Conservation (phyloP, 208 protist genomes). For the Phytomonas francai region DNA sequence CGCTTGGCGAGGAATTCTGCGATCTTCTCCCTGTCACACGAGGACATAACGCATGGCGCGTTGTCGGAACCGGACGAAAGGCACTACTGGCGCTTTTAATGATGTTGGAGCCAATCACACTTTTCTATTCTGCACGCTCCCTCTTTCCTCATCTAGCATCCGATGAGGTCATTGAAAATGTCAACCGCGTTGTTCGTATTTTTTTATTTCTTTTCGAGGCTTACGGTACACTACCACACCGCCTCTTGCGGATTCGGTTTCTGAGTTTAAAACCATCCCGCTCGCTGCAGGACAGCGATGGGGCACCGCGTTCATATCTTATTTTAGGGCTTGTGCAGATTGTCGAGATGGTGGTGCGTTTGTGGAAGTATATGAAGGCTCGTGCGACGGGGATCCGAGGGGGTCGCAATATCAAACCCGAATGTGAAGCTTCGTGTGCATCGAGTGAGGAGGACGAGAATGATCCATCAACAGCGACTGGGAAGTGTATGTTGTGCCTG, state of each 20-base stretch:
- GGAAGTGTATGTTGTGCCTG: constrained; percentile 85
- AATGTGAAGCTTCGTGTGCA: not conserved
- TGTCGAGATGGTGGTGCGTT: constrained; percentile 68
- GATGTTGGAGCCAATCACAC: constrained; percentile 34
- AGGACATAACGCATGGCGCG: constrained; percentile 16
- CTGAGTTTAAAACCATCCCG: constrained; percentile 65
- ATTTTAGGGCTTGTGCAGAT: constrained; percentile 56
- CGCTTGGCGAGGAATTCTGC: constrained; percentile 85
- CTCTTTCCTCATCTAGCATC: constrained; percentile 52
- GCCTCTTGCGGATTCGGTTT: constrained; percentile 47
- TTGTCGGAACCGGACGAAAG: constrained; percentile 37
- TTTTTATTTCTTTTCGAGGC: constrained; percentile 76
- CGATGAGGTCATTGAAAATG: constrained; percentile 52
- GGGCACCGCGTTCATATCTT: constrained; percentile 56
- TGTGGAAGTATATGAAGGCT: constrained; percentile 51
- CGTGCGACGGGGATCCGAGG: not conserved
- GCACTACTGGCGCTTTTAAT: constrained; percentile 52
- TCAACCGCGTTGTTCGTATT: constrained; percentile 37
- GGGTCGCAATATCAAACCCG: not conserved
- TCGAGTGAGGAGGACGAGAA: constrained; percentile 33
- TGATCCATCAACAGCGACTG: constrained; percentile 17
- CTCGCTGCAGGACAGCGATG: constrained; percentile 36
- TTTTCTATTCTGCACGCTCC: constrained; percentile 39
- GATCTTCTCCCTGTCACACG: constrained; percentile 59
- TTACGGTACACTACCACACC: constrained; percentile 69